phyloP scores from a whole-genome alignment of 2,329 filamentous ascomycete species.

The Sporothrix pseudoabietina region DNA sequence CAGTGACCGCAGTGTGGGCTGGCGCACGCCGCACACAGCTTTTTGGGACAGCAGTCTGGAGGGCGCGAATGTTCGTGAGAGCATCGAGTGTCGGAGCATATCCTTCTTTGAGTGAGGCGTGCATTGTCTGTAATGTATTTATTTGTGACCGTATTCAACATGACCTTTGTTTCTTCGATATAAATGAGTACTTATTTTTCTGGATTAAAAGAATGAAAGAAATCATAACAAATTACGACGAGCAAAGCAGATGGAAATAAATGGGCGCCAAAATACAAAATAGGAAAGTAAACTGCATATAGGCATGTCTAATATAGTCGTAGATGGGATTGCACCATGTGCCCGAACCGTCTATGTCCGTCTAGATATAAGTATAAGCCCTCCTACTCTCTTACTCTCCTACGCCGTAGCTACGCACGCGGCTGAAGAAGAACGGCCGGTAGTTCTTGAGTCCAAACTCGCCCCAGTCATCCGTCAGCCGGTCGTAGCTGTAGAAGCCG shows the following conservation, averaged over 20 bases:
- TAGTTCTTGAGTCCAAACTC: slow-evolving; percentile 70
- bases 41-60: slow-evolving; percentile 11
- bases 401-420: slow-evolving; percentile 60
- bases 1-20: slow-evolving; percentile 18
- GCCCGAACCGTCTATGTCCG: not conserved
- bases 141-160: not conserved
- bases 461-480: slow-evolving; percentile 84
- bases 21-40: slow-evolving; percentile 19
- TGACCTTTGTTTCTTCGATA: no score
- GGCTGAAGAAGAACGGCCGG: slow-evolving; percentile 68
- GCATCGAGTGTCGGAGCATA: slow-evolving; percentile 19
- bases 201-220: no score
- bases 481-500: slow-evolving; percentile 89
- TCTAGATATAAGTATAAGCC: not conserved
- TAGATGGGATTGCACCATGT: not conserved
- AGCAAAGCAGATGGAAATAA: not conserved
- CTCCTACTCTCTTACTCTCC: slow-evolving; percentile 32
- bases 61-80: slow-evolving; percentile 9
- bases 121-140: not conserved
- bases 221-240: no score
- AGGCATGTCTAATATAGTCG: not conserved
- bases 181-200: no score
- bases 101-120: not conserved
- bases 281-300: no score
- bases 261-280: not conserved